Base-by-base conservation (phyloP, 2,329 filamentous ascomycete genomes). In the Volutella citrinella region DNA sequence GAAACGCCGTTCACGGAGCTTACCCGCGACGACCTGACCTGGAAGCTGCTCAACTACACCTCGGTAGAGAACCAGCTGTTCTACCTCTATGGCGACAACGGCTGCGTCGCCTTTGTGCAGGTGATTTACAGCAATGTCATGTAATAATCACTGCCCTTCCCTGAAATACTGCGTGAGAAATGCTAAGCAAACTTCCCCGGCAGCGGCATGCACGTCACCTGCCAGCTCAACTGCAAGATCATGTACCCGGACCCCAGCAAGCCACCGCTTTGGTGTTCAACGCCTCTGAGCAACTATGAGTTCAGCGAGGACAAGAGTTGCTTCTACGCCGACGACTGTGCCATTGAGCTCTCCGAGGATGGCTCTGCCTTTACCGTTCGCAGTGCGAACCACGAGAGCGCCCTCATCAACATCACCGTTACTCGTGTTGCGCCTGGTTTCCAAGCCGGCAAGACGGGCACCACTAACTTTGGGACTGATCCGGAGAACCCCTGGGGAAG, bases 61-160 rank as follows among this genome's bases (percentile, higher is more conserved):
- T 85, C 78, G 56, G 93, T 97, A 51, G 93, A 98, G 74, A 96
- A 88, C 19, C 85, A 96, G 70, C 89, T 78, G 43, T 98, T 96
- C 69, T 98, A 98, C 69, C 68, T 96, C 56, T 82, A 82, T 64
- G 73, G 84, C 36, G 86, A 95, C 44, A 79, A 71, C 40, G 93
- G 93, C 31, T 74, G 82, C 45, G 64, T 90, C 46, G 87, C 76
- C 33, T 78, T 95, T 64, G 80, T 79, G 41, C 93, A 98, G 73
- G 76, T 97, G 65, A 95, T 98, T 61, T 95, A 97, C 74, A 97
- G 87, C 72, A 96, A 95, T 66, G 86, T 98, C 61, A 84, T 80
- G 90, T 96, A 81, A 65, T 83, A 30, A 31, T 37, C 20, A 21
- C 19, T 26, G 30, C 32, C 26, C 40, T 24, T n/a, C n/a, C n/a